Evolutionary conservation across 78 protist genomes (phyloP).

Genomic region (Trichosphaerium sp.): DNA sequence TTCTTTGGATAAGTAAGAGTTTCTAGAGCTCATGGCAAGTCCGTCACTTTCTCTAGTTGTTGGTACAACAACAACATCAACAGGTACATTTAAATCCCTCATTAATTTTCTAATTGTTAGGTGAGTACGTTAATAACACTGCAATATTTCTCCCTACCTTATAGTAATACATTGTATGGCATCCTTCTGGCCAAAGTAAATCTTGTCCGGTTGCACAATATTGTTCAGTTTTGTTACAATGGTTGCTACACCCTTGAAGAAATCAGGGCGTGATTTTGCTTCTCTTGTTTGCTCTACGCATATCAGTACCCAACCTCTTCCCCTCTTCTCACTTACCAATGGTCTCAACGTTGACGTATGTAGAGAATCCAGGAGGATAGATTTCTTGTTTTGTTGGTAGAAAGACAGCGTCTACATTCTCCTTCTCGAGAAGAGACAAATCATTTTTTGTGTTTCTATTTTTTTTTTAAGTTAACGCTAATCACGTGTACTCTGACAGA

Average conservation of each 20-base stretch:
- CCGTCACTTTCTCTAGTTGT: conserved; percentile 59
- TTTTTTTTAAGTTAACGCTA: too few species aligned
- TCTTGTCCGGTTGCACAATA: conserved; percentile 27
- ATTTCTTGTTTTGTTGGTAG: conserved; percentile 33
- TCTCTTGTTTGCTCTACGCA: conserved; percentile 9
- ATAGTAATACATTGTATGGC: conserved; percentile 66
- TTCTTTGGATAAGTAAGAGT: conserved; percentile 20
- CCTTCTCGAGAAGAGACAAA: background rate
- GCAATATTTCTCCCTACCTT: too few species aligned
- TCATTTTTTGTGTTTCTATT: too few species aligned
- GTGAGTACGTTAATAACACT: too few species aligned
- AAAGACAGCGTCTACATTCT: conserved; percentile 39
- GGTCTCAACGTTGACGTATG: conserved; percentile 15
- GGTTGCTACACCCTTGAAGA: conserved; percentile 71
- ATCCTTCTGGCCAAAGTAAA: conserved; percentile 69
- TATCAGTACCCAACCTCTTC: too few species aligned
- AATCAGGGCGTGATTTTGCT: conserved; percentile 37
- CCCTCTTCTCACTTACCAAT: too few species aligned
- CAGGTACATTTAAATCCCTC: conserved; percentile 27
- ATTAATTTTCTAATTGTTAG: conserved; percentile 21
- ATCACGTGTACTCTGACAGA: too few species aligned
- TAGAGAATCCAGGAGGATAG: conserved; percentile 33
- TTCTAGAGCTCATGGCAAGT: conserved; percentile 48
- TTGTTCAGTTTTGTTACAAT: conserved; percentile 60
- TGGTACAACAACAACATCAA: conserved; percentile 20